phyloP scores from a whole-genome alignment of 2,329 filamentous ascomycete species.

The Sclerotinia trifoliorum region DNA sequence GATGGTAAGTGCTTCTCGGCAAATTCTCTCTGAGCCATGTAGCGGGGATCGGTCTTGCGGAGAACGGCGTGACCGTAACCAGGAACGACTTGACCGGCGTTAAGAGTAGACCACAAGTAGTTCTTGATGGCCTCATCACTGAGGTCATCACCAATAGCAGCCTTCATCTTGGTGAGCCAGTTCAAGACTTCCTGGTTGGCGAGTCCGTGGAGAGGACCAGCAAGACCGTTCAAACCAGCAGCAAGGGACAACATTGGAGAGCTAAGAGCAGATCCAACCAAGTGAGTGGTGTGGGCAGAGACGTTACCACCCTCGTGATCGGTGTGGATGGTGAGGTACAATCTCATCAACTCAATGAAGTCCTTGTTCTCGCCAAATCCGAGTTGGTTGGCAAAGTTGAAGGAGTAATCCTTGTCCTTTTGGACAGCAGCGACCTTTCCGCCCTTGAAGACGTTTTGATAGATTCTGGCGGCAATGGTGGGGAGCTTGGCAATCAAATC shows the following conservation, averaged over 20 bases:
- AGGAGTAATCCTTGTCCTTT: conserved; percentile 99
- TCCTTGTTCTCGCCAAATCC: conserved; percentile 93
- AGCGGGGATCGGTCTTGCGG: conserved; percentile 99
- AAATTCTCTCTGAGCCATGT: conserved; percentile 97
- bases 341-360: conserved; percentile 96
- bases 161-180: conserved; percentile 99
- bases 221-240: conserved; percentile 96
- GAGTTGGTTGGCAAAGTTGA: conserved; percentile 99
- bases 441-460: conserved; percentile 99
- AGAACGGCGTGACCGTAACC: conserved; percentile 99
- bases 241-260: conserved; percentile 96
- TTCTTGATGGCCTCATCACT: conserved; percentile 96
- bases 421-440: conserved; percentile 94
- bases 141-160: conserved; percentile 85
- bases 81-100: conserved; percentile 91
- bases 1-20: conserved; percentile 47
- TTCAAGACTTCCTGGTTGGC: conserved; percentile 99
- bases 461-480: conserved; percentile 96
- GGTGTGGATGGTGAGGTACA: conserved; percentile 99
- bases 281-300: conserved; percentile 95
- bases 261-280: conserved; percentile 94
- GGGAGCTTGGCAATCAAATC: conserved; percentile 99
- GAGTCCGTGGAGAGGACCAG: conserved; percentile 96
- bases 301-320: conserved; percentile 99
- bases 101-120: conserved; percentile 98